These are phyloP conservation scores for Escovopsis sp. DNA, from an alignment of 2,329 filamentous ascomycete genomes.

Conservation along the genomic window DNA sequence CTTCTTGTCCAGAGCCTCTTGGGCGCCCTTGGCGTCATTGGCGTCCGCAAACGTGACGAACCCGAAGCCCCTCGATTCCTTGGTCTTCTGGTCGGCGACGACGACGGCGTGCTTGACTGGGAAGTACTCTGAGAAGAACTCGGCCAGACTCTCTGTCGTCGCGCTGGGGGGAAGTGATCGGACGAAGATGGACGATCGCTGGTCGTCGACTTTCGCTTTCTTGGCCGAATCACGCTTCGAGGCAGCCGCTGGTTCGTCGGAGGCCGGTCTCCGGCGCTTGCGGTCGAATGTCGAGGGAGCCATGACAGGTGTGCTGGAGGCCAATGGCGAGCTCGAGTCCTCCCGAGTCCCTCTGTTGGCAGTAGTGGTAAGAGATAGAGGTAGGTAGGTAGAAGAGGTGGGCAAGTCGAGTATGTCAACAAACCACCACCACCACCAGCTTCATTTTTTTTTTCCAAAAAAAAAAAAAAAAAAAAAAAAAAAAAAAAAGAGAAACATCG, in stretches of 20 bases:
- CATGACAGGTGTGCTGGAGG: constrained; percentile 10
- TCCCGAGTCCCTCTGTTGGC: not conserved
- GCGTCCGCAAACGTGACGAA: constrained; percentile 95
- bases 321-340: not conserved
- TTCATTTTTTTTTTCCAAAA: not conserved
- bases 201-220: constrained; percentile 43
- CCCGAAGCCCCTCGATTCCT: constrained; percentile 79
- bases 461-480: constrained; percentile 3
- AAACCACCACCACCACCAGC: not conserved
- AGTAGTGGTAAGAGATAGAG: too few relatives aligned
- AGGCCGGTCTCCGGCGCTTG: constrained; percentile 21
- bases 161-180: constrained; percentile 66
- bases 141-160: constrained; percentile 70
- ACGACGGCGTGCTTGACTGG: constrained; percentile 95
- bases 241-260: constrained; percentile 17
- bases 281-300: constrained; percentile 16
- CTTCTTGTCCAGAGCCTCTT: constrained; percentile 66
- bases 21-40: constrained; percentile 73
- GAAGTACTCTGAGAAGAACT: constrained; percentile 86
- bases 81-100: constrained; percentile 72
- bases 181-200: constrained; percentile 66
- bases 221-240: constrained; percentile 28
- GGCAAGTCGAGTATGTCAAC: too few relatives aligned
- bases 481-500: not conserved
- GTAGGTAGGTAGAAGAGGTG: too few relatives aligned